Base-by-base conservation (phyloP, 2,329 filamentous ascomycete genomes). In the Tolypocladium endophyticum region DNA sequence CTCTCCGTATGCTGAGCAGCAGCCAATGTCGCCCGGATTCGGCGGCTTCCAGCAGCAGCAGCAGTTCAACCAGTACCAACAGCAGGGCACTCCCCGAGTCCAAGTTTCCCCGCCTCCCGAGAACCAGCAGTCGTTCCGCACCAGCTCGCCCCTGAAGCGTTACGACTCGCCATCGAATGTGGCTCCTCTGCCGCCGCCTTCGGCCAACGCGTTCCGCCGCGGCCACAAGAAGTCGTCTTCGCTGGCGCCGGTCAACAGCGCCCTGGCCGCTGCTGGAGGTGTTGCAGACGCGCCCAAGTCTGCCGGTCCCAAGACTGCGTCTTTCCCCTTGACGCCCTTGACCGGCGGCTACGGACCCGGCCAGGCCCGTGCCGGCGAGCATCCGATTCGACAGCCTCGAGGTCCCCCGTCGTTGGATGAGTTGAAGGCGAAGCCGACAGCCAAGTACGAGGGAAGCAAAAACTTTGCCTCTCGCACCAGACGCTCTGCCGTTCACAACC, bases 391-490 rank as follows among this genome's bases (percentile, higher is more conserved):
- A 61, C 94, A 99, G 75, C 94, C 94, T 58, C 90, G 92, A 64
- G 92, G 92, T 6, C 94, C 94, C 30, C 94, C 94, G 18, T 86
- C 90, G 18, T 82, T 97, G 57, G 94, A 99, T 66, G 94, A 99
- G 76, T 85, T 99, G 61, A 85, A 88, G 69, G 83, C 87, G 25
- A 94, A 92, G 76, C 94, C 94, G 1, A 97, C 93, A 11, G 87
- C 90, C 65, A 96, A 92, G 77, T 85, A 93, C 64, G 93, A 97
- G 73, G 94, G 93, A 30, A 97, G 93, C 85, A 87, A 97, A 84
- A 99, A 99, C 79, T 99, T 99, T 76, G 89, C 89, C 14, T 87
- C 92, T 59, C 92, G 94, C 62, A 92, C 95, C 69, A 91, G 94
- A 61, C 91, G 93, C 64, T 92, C 89, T 67, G 94, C 94, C 33